Evolutionary conservation across 345 rosid genomes (phyloP), one percentile per base, ranked within the genome.

Genomic region (Diplotaxis tenuifolia): DNA sequence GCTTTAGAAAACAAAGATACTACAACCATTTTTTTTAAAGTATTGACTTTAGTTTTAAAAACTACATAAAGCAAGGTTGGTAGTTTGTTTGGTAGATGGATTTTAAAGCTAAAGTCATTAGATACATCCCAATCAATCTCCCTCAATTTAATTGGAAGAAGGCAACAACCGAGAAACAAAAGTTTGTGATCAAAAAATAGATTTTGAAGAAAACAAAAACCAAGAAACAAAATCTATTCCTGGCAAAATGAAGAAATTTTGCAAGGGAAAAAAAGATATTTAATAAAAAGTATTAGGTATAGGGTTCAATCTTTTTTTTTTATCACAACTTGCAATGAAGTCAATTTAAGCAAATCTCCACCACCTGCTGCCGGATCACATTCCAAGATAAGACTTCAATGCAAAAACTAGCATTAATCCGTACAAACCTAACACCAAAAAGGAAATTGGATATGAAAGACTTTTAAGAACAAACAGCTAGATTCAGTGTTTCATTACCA

Each of bases 361-460:
- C 34, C 21, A 62, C 74, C 59, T 20, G 68, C 55, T 28, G 21
- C 50, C 5, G 19, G 29, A 53, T 40, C 69, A 54, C 70, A 75
- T 16, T 68, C 65, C 70, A 67, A 67, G 73, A 67, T 0, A 23
- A 14, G 54, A 36, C 42, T 60, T 75, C 4, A 67, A 67, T 59
- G 62, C 55, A 57, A 54, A 8, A 68, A 52, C 47, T 14, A 9
- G 63, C 73, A 67, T 66, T 66, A 60, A 62, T 68, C 74, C 58
- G 70, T 62, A 68, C 74, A 68, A 75, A 62, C 59, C 70, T 62
- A 75, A 75, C 63, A 68, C 74, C 32, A 7, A 62, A 75, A 75
- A 10, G 79, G 79, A 68, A 62, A 68, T 62, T 62, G 9, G 45
- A 42, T 49, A 68, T 38, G 20, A n/a, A 40, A 53, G 28, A 38